Base-by-base conservation (phyloP, 108 stramenopile species). In the Chaetoceros muelleri region DNA sequence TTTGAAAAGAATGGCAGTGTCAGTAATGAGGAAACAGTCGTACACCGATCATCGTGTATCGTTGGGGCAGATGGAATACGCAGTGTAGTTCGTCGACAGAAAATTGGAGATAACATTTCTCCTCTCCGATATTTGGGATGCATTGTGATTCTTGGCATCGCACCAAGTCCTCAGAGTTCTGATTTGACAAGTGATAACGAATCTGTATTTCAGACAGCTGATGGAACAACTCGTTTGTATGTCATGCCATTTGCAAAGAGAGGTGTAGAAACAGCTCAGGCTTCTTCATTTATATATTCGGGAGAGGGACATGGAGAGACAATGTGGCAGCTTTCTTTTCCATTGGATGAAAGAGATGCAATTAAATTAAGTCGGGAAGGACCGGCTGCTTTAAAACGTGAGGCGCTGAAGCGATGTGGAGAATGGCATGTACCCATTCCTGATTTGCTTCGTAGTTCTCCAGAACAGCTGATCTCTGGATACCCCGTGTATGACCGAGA, bases 31-130 rank as follows among this genome's bases (percentile, higher is more conserved):
- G 29, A 61, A 8, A 51, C 54, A n/a, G 54, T 78, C 21, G 48
- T 44, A 45, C 30, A 52, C 2, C 44, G 28, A 30, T 75, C 82
- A 20, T 80, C 83, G 48, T 51, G 93, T 52, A 62, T 96, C 13
- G 92, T 96, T 27, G 95, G 93, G 16, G 85, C 82, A 25, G 95
- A 96, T 74, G 95, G 95, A 26, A 90, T 96, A 51, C 77, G 90
- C 52, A 80, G 78, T 54, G 61, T 59, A 19, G 84, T 90, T 8
- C 68, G 88, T 48, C 3, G 58, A 19, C 55, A 55, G 19, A 64
- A 79, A 40, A 46, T 84, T 24, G 83, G 72, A 21, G 72, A 72
- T 18, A 61, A 56, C 2, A 40, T 52, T 44, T 29, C 73, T 17
- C 84, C 86, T 7, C 61, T 85, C 18, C 72, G 83, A 1, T 95